Evolutionary conservation across 1,139 yeast species (phyloP), one percentile per base, ranked within the genome.

Genomic region (Candida pseudoviswanathii): DNA sequence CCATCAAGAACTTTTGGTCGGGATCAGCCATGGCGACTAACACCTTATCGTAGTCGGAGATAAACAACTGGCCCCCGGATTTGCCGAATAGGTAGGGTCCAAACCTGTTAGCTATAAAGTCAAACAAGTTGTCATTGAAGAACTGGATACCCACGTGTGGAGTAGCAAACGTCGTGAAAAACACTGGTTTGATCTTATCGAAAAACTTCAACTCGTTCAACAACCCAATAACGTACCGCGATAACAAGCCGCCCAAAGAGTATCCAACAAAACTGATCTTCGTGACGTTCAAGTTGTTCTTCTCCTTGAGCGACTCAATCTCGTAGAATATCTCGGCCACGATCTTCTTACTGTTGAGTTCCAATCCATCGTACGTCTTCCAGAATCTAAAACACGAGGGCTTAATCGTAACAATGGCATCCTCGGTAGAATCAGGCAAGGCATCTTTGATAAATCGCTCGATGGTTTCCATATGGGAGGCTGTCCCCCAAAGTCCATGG

Each of bases 401-500:
- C 44, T 84, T 77, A 43, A 87, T 69, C 1, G 86, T 77, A 22
- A 81, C 79, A 2, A 85, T 70, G 31, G 75, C 71, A 29, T 78
- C 81, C 5, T 66, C 58, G 4, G 70, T 60, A 6, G 65, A 67
- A 3, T 57, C 62, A 2, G 62, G 59, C 2, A 81, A 55, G 3
- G 74, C 65, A 32, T 73, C 72, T 38, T 72, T 71, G 26, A 90
- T 62, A 11, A 81, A 71, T 27, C 77, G 72, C 55, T 82, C 85
- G 44, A 89, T 68, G 9, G 87, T 75, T 38, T 75, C 68, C 80
- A 91, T 74, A 64, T 91, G 96, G 43, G 77, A 76, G 3, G 94
- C 87, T 40, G 86, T 84, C 2, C 97, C 97, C 89, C 96, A 89
- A 32, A 92, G 73, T 62, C 96, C 97, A 66, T 91, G 97, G 33